Evolutionary conservation across 371 early-diverging fungal species (phyloP).

Genomic region (Synchytrium microbalum): DNA sequence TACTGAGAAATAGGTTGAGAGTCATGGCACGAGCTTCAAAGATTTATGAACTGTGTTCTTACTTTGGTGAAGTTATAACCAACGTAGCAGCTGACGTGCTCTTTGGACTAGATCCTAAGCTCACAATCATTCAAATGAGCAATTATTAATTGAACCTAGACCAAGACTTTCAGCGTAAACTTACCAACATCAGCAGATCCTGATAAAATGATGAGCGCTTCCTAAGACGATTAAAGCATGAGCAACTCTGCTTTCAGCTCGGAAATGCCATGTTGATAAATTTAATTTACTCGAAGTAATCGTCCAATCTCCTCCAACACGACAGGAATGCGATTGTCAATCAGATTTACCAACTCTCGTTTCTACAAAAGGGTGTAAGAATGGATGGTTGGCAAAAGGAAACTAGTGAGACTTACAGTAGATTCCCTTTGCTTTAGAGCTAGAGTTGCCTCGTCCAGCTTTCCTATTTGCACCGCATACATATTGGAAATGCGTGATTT

Average conservation of each 20-base stretch:
- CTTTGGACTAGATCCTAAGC: background rate
- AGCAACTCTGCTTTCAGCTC: background rate
- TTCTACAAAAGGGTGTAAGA: background rate
- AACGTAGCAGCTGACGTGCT: constrained; percentile 11
- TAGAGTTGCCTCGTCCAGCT: background rate
- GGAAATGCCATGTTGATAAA: background rate
- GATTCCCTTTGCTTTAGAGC: background rate
- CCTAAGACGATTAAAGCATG: background rate
- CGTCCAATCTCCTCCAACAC: background rate
- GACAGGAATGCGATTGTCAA: background rate
- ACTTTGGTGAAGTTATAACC: constrained; percentile 17
- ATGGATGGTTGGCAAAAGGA: background rate
- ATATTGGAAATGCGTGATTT: too few relatives aligned
- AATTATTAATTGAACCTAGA: background rate
- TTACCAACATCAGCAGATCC: background rate
- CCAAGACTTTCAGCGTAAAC: background rate
- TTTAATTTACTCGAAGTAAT: background rate
- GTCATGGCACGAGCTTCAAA: background rate
- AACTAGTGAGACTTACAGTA: background rate
- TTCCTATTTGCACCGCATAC: background rate
- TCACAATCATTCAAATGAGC: background rate
- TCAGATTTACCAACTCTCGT: background rate
- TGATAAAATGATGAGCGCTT: background rate
- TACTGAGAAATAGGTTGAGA: constrained; percentile 4
- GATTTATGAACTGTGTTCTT: background rate